Evolutionary conservation across 495 filamentous ascomycete genomes (phyloP).

Genomic region (Hypomontagnella submonticulosa): DNA sequence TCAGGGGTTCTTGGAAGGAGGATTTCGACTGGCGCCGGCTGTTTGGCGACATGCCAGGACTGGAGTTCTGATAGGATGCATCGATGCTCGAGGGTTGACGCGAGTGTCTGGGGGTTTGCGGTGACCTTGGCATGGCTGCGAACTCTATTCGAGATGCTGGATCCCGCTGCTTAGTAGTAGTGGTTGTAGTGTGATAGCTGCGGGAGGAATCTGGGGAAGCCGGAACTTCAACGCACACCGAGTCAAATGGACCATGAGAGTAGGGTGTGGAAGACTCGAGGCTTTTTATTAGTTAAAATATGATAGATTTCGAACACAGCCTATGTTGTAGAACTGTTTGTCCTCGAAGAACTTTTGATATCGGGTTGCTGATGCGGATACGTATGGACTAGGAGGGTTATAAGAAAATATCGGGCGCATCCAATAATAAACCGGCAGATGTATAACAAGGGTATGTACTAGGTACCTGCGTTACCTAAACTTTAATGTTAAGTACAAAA

Average conservation of each 20-base stretch:
- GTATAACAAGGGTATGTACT: constrained; percentile 10
- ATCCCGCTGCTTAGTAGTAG: constrained; percentile 4
- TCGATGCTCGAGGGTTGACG: constrained; percentile 73
- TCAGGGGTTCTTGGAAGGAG: constrained; percentile 71
- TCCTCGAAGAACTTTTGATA: constrained; percentile 20
- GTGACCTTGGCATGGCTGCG: constrained; percentile 66
- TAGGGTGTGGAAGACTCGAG: no score
- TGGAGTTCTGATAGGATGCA: constrained; percentile 58
- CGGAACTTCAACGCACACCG: constrained; percentile 12
- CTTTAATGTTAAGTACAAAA: no score
- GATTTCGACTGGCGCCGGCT: constrained; percentile 65
- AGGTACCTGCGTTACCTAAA: no score
- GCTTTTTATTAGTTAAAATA: no score
- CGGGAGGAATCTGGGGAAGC: neutral
- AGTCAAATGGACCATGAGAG: constrained; percentile 23
- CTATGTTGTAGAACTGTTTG: constrained; percentile 15
- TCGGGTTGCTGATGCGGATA: constrained; percentile 24
- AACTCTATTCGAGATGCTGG: constrained; percentile 11
- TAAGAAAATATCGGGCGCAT: constrained; percentile 16
- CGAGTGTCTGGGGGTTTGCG: constrained; percentile 72
- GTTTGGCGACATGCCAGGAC: constrained; percentile 51
- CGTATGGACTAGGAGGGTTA: constrained; percentile 15
- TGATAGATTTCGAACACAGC: neutral
- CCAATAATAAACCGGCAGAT: constrained; percentile 28
- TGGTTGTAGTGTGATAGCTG: no score